Conservation (phyloP, 169 alveolate species). For the Cryptosporidium ubiquitum region DNA sequence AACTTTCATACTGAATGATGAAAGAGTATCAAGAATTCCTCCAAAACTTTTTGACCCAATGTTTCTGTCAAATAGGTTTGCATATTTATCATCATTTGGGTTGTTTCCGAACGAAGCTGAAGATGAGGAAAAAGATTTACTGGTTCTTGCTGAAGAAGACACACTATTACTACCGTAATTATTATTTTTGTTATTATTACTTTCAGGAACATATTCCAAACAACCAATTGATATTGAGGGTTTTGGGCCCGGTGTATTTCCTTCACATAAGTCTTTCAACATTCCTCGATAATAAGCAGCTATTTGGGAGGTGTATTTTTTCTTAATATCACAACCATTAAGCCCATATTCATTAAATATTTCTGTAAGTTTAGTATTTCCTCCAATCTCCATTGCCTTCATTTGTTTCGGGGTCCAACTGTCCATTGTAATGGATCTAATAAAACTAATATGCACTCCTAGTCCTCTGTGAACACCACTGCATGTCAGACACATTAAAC, state of each 20-base stretch:
- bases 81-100: slow-evolving; percentile 15
- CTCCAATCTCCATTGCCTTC: slow-evolving; percentile 85
- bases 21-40: slow-evolving; percentile 21
- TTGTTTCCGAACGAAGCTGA: background rate
- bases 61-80: slow-evolving; percentile 41
- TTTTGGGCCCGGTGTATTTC: slow-evolving; percentile 45
- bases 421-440: slow-evolving; percentile 93
- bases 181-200: background rate
- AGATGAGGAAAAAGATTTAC: background rate
- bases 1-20: slow-evolving; percentile 59
- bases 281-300: slow-evolving; percentile 79
- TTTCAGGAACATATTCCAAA: slow-evolving; percentile 33
- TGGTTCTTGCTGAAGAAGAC: background rate
- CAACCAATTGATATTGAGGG: slow-evolving; percentile 50
- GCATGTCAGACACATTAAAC: slow-evolving; percentile 93
- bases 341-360: slow-evolving; percentile 79
- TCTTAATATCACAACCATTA: slow-evolving; percentile 22
- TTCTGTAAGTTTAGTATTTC: slow-evolving; percentile 83
- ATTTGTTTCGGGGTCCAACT: slow-evolving; percentile 92
- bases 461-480: slow-evolving; percentile 91
- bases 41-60: slow-evolving; percentile 39
- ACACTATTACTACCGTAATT: background rate
- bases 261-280: slow-evolving; percentile 74
- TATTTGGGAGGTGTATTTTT: slow-evolving; percentile 75
- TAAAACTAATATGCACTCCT: slow-evolving; percentile 93